A percentile compares a stretch with the other conserved stretches of the same genome.
Conservation (phyloP, 2,329 filamentous ascomycete species). For the Colletotrichum abscissum region DNA sequence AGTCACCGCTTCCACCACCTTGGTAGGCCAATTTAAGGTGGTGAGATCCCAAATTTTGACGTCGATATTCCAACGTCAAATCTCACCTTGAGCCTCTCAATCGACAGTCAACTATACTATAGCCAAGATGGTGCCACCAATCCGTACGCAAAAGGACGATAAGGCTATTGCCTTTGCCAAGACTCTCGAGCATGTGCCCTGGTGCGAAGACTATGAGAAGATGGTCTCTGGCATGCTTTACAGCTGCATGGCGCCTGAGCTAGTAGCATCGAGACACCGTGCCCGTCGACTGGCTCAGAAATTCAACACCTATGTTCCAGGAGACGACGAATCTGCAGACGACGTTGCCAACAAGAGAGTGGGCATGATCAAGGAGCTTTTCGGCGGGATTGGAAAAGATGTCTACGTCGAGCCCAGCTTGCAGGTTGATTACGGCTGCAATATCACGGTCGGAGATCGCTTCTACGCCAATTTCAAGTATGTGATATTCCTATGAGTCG, state of each 20-base stretch:
- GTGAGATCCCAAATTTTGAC: neutral
- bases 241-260: constrained; percentile 58
- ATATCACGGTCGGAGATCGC: constrained; percentile 69
- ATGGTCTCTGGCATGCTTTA: constrained; percentile 75
- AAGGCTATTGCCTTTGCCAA: constrained; percentile 57
- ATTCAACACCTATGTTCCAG: constrained; percentile 68
- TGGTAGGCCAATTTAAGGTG: neutral
- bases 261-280: constrained; percentile 62
- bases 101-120: neutral
- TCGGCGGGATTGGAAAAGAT: constrained; percentile 62
- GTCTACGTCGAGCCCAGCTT: constrained; percentile 71
- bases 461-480: constrained; percentile 73
- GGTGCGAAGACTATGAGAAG: constrained; percentile 71
- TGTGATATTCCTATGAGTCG: neutral
- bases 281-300: constrained; percentile 66
- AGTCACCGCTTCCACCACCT: neutral
- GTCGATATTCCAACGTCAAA: neutral
- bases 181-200: constrained; percentile 62
- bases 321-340: constrained; percentile 53
- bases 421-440: constrained; percentile 73
- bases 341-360: constrained; percentile 53
- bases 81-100: neutral
- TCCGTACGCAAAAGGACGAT: constrained; percentile 47
- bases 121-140: constrained; percentile 2
- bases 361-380: constrained; percentile 58